Percentiles rank a stretch among this genome's conserved stretches.
phyloP scores from a whole-genome alignment of 2,329 filamentous ascomycete species.

The Exophiala xenobiotica region DNA sequence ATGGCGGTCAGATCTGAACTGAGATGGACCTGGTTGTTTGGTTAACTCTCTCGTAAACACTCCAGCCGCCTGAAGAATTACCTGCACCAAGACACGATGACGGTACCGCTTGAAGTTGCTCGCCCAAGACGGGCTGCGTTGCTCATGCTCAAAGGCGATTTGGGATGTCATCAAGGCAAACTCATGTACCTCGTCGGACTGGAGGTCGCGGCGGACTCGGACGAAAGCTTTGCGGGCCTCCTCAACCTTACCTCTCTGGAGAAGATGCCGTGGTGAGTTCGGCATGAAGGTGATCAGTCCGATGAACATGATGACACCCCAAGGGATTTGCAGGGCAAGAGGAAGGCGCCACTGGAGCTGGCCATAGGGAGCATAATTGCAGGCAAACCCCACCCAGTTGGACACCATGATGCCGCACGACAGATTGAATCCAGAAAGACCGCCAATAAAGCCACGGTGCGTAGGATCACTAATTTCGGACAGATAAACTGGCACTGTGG shows the following conservation, averaged over 20 bases:
- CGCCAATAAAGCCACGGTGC: conserved; percentile 73
- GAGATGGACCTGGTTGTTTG: conserved; percentile 54
- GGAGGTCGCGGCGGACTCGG: conserved; percentile 71
- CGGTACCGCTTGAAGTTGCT: conserved; percentile 64
- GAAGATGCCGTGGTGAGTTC: conserved; percentile 80
- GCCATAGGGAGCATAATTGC: conserved; percentile 62
- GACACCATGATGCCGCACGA: conserved; percentile 75
- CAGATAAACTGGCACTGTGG: conserved; percentile 27
- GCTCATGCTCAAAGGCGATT: conserved; percentile 73
- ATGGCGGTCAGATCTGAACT: conserved; percentile 75
- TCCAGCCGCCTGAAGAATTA: background rate
- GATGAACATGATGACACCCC: conserved; percentile 67
- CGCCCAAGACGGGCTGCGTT: conserved; percentile 52
- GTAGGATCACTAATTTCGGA: conserved; percentile 51
- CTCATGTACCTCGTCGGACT: conserved; percentile 75
- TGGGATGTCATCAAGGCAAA: conserved; percentile 84
- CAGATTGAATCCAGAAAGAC: conserved; percentile 79
- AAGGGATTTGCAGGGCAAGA: conserved; percentile 75
- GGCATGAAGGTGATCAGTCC: conserved; percentile 75
- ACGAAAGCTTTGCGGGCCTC: conserved; percentile 62
- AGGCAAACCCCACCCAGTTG: conserved; percentile 70
- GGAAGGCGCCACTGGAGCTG: conserved; percentile 75
- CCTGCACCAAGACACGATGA: conserved; percentile 58
- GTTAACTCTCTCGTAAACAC: background rate
- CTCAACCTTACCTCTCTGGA: conserved; percentile 71